These are phyloP conservation scores for Globisporangium emineosum DNA, from an alignment of 352 stramenopile genomes.

Conservation along the genomic window DNA sequence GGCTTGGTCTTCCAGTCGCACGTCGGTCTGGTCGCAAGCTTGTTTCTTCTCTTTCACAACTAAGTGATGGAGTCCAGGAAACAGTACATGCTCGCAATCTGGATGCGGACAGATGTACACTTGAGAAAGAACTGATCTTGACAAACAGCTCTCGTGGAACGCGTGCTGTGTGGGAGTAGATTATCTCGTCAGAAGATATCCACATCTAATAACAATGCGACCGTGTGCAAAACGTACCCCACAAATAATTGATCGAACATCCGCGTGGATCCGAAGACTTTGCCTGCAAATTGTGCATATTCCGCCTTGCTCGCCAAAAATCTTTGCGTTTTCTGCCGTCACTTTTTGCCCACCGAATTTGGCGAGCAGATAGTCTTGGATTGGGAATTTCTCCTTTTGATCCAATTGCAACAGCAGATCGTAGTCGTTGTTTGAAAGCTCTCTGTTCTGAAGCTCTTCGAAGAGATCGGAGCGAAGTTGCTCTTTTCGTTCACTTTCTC, in stretches of 20 bases:
- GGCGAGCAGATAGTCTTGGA: slow-evolving; percentile 76
- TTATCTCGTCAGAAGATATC: background rate
- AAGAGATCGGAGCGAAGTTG: slow-evolving; percentile 28
- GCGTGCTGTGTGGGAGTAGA: slow-evolving; percentile 38
- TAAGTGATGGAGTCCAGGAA: slow-evolving; percentile 56
- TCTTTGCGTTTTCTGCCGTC: slow-evolving; percentile 41
- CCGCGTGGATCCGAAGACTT: slow-evolving; percentile 56
- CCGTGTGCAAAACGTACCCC: slow-evolving; percentile 31
- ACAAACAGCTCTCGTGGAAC: slow-evolving; percentile 77
- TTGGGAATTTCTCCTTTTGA: slow-evolving; percentile 42
- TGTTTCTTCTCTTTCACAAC: slow-evolving; percentile 18
- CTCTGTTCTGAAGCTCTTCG: slow-evolving; percentile 59
- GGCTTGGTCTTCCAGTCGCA: background rate
- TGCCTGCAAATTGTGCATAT: slow-evolving; percentile 57
- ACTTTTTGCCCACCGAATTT: slow-evolving; percentile 44
- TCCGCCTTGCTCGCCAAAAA: slow-evolving; percentile 33
- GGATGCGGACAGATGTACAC: slow-evolving; percentile 51
- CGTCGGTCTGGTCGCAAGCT: background rate
- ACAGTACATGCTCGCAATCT: slow-evolving; percentile 44
- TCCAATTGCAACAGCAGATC: slow-evolving; percentile 74
- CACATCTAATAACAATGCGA: background rate
- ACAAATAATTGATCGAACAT: slow-evolving; percentile 46
- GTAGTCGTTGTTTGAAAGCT: slow-evolving; percentile 85
- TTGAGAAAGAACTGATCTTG: slow-evolving; percentile 64
- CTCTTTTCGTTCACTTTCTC: slow-evolving; percentile 26